Percentiles rank a stretch among this genome's conserved stretches.
phyloP scores from a whole-genome alignment of 2,329 filamentous ascomycete species.

The Chaetomium strumarium region DNA sequence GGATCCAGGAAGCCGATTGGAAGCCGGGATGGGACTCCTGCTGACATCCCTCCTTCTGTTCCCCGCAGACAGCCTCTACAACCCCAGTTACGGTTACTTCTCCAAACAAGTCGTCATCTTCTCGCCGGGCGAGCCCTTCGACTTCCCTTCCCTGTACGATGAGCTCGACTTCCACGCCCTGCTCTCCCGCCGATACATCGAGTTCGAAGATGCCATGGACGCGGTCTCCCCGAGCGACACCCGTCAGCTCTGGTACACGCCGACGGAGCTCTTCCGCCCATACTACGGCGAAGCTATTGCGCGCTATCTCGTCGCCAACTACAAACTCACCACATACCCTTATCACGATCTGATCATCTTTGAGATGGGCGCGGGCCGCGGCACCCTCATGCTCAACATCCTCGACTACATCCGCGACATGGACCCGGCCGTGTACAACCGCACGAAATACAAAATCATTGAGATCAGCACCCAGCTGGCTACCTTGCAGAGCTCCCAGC shows the following conservation, averaged over 20 bases:
- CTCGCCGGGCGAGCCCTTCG: conserved; percentile 82
- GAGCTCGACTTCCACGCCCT: conserved; percentile 77
- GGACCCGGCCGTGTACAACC: conserved; percentile 86
- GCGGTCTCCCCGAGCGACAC: conserved; percentile 62
- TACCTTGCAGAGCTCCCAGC: conserved; percentile 64
- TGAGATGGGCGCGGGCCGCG: conserved; percentile 96
- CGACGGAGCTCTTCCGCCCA: conserved; percentile 91
- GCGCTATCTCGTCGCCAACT: conserved; percentile 92
- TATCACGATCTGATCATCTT: conserved; percentile 97
- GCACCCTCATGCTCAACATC: conserved; percentile 96
- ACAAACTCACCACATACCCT: conserved; percentile 87
- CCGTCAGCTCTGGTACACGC: conserved; percentile 95
- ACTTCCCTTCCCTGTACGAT: conserved; percentile 75
- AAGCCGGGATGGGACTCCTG: neutral
- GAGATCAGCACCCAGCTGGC: conserved; percentile 86
- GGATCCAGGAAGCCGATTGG: neutral
- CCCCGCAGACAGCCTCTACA: conserved; percentile 82
- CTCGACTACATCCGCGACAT: conserved; percentile 89
- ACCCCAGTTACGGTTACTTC: conserved; percentile 92
- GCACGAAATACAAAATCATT: conserved; percentile 91
- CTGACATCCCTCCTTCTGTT: neutral
- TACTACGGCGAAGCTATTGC: conserved; percentile 97
- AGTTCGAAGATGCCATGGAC: conserved; percentile 87
- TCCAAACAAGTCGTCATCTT: conserved; percentile 97
- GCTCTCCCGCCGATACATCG: conserved; percentile 73